Evolutionary conservation across 495 filamentous ascomycete species (phyloP).

Genomic region (Lasiosphaeriaceae sp.): DNA sequence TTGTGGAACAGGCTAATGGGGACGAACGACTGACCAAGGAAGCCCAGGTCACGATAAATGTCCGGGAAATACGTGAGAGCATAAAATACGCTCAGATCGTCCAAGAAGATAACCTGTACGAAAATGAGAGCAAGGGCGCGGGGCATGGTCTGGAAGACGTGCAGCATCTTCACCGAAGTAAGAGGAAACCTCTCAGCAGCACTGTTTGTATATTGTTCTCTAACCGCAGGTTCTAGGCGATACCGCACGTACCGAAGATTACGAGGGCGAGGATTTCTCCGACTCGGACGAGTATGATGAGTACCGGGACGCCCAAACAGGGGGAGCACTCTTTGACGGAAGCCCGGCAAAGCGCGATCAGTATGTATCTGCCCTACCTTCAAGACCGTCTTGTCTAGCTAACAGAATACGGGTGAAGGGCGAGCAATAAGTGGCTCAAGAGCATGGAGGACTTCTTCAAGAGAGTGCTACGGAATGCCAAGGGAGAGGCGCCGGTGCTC

Average conservation of each 20-base stretch:
- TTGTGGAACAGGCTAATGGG: background rate
- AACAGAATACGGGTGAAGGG: background rate
- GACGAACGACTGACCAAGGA: background rate
- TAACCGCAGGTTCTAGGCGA: background rate
- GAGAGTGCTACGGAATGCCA: background rate
- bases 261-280: background rate
- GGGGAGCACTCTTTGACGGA: background rate
- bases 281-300: background rate
- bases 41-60: background rate
- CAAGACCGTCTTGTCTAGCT: background rate
- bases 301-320: background rate
- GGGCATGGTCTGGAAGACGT: background rate
- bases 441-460: background rate
- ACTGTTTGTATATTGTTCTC: background rate
- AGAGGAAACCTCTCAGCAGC: background rate
- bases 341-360: background rate
- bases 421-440: background rate
- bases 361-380: background rate
- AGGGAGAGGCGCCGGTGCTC: background rate
- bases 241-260: background rate
- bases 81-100: background rate
- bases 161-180: background rate
- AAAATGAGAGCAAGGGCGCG: background rate
- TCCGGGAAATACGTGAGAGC: too few relatives aligned
- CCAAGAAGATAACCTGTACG: background rate